Conservation (phyloP, 2,329 filamentous ascomycete genomes). For the Nothophoma quercina region DNA sequence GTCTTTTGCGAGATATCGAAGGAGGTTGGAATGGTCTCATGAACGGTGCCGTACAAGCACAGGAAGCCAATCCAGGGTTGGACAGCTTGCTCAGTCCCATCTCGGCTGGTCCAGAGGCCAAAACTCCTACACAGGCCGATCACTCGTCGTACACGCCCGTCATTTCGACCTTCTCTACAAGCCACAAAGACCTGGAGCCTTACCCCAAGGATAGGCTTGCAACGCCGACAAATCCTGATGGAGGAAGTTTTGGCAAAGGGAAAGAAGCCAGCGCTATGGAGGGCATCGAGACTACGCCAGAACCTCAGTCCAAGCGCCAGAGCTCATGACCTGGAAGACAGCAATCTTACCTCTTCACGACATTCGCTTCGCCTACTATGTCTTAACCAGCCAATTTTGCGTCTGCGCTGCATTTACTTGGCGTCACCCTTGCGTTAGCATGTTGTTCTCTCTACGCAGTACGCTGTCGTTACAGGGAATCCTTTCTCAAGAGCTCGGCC, state of each 20-base stretch:
- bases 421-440: constrained; percentile 19
- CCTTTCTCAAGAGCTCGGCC: neutral
- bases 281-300: constrained; percentile 28
- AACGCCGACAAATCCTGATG: constrained; percentile 44
- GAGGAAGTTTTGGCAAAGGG: constrained; percentile 26
- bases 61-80: constrained; percentile 31
- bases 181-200: constrained; percentile 58
- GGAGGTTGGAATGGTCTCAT: constrained; percentile 70
- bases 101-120: constrained; percentile 48
- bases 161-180: constrained; percentile 61
- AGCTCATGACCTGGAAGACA: constrained; percentile 9
- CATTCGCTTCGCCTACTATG: constrained; percentile 44
- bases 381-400: constrained; percentile 37
- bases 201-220: constrained; percentile 54
- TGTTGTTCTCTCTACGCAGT: constrained; percentile 15
- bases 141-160: constrained; percentile 53
- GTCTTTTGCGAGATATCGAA: constrained; percentile 90
- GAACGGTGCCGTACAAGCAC: constrained; percentile 40
- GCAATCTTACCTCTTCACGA: constrained; percentile 26
- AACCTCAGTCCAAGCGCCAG: constrained; percentile 17
- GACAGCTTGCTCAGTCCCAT: constrained; percentile 45
- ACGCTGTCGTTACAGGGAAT: constrained; percentile 14
- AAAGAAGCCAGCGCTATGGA: constrained; percentile 38
- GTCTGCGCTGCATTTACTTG: constrained; percentile 25
- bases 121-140: constrained; percentile 50